Base-by-base conservation (phyloP, 805 yeast species). In the Grigorovia jiainica region DNA sequence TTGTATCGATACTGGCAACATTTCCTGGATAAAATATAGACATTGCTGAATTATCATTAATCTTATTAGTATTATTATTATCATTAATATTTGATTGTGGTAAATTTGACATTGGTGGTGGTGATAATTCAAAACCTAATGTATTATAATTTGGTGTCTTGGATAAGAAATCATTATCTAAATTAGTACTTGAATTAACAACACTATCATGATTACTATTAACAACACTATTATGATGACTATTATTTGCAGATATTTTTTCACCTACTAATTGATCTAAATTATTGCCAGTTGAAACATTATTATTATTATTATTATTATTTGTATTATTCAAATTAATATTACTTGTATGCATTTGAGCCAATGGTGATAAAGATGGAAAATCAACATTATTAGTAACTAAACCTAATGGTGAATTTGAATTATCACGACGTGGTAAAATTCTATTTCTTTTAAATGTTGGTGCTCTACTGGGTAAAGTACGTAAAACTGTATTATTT, bases 141-240 rank as follows among this genome's bases (percentile, higher is more conserved):
- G 45, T 39, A 34, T 47, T 44, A 35, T 49, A 55, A 23, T 48
- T 49, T 2, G 59, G 53, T 15, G 55, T 42, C 21, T 47, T 47
- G 2, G 59, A 45, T n/a, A 53, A 39, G 34, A 55, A 51, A 17
- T 53, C 57, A 16, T 44, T 42, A 30, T 39, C 45, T 11, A 31
- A n/a, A 3, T n/a, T 27, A 15, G 7, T 27, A 27, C 15, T 27
- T n/a, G 15, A 19, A 25, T 33, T 39, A 18, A 31, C 42, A 25
- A 32, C 11, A 11, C n/a, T 25, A 25, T 6, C 24, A n/a, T n/a
- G n/a, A n/a, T n/a, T n/a, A 21, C 24, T 21, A 8, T 21, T 21
- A 6, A 21, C 24, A 6, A 21, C 24, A 21, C 24, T 21, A 21
- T 21, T 21, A 21, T 21, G 6, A 21, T 21, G 24, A 21, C 24